phyloP scores from a whole-genome alignment of 140 eudicot genomes.

The Anethum foeniculum region DNA sequence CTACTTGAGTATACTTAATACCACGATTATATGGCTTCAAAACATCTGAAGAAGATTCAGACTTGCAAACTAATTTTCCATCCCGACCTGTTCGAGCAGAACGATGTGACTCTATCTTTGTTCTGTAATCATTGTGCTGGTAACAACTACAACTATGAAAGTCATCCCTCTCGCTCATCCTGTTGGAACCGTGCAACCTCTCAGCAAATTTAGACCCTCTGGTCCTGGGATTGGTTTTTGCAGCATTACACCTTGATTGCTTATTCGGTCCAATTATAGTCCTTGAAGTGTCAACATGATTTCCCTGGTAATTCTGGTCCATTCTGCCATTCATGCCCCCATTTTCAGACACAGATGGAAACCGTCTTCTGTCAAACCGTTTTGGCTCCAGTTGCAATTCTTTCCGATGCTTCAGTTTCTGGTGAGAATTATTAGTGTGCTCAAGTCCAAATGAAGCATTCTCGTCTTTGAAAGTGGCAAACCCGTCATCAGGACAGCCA shows the following conservation, averaged over 20 bases:
- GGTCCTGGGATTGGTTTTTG: slow-evolving; percentile 34
- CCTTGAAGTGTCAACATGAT: slow-evolving; percentile 45
- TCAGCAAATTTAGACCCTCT: slow-evolving; percentile 42
- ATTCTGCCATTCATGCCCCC: slow-evolving; percentile 41
- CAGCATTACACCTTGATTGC: slow-evolving; percentile 39
- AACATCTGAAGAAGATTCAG: slow-evolving; percentile 8
- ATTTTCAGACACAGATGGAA: slow-evolving; percentile 37
- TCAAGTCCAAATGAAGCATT: slow-evolving; percentile 35
- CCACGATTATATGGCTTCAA: slow-evolving; percentile 27
- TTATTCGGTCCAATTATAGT: slow-evolving; percentile 39
- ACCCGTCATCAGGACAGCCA: slow-evolving; percentile 33
- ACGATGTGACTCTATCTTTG: not conserved
- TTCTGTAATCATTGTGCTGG: slow-evolving; percentile 12
- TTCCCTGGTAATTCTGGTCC: slow-evolving; percentile 46
- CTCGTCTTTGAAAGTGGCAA: slow-evolving; percentile 27
- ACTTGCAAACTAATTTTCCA: slow-evolving; percentile 1
- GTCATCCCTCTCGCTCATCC: slow-evolving; percentile 38
- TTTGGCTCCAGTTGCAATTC: slow-evolving; percentile 23
- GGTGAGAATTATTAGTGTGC: slow-evolving; percentile 34
- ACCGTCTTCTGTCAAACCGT: slow-evolving; percentile 54
- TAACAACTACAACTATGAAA: not conserved
- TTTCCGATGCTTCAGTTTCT: slow-evolving; percentile 42
- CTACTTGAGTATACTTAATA: slow-evolving; percentile 41
- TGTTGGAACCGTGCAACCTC: slow-evolving; percentile 41
- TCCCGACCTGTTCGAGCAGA: slow-evolving; percentile 6